Evolutionary conservation across 108 stramenopile genomes (phyloP), one percentile per base, ranked within the genome.

Genomic region (Nannochloropsis granulata): DNA sequence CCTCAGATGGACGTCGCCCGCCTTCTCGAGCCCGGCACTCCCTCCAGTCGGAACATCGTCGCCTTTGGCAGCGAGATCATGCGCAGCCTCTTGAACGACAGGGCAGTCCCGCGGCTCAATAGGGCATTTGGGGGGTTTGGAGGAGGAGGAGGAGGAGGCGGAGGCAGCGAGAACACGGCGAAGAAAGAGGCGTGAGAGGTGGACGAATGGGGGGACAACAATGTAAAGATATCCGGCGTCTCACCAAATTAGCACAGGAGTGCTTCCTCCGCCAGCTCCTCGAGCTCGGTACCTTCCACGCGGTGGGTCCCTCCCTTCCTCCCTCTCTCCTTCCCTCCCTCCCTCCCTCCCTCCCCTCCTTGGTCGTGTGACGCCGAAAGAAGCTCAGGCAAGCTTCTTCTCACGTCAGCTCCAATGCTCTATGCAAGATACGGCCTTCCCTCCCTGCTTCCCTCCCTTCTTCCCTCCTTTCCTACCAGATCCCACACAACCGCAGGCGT

Each of bases 251-350:
- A 13, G 85, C 42, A 12, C 81, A 82, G 24, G 85, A 85, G 24
- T 80, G 80, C 45, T 85, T 85, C 81, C 42, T 85, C 16, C 24
- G 71, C 16, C 85, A 85, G 81, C 81, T 85, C 25, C 81, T 85
- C 19, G 25, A 85, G 45, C 12, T 85, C 24, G 85, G 85, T 14
- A 11, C 81, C 82, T 85, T 86, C 89, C 88, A 84, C 88, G 86
- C 26, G 78, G 19, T 46, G 78, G 13, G 13, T 46, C 45, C 45
- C 12, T 46, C 45, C 45, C 45, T 46, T 14, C 45, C 45, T 46
- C 13, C 42, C 43, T n/a, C n/a, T n/a, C 82, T 85, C 45, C 82
- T 84, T 25, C 14, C 45, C 24, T 26, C 79, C 43, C 16, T 87
- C 23, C 82, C 83, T 26, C 43, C 45, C 45, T 46, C 16, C 16